A percentile compares a stretch with the other conserved stretches of the same genome.
These are phyloP conservation scores for Gaultheria prostrata DNA, from an alignment of 148 eudicot genomes.

Conservation along the genomic window DNA sequence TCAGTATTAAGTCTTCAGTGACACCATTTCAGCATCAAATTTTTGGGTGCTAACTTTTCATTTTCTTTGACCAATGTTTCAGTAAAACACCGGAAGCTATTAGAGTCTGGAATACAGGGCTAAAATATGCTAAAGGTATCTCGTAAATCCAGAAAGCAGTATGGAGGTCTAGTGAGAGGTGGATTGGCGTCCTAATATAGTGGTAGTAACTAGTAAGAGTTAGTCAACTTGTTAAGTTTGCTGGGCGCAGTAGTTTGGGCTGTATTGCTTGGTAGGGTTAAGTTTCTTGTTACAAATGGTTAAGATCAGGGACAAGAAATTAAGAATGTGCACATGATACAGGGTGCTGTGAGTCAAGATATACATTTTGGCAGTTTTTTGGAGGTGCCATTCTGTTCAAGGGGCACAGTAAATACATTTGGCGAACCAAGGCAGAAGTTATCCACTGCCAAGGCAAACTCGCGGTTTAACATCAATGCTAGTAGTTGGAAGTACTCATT, in stretches of 20 bases:
- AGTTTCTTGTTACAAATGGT: not conserved
- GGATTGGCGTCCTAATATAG: not conserved
- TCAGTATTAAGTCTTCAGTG: not conserved
- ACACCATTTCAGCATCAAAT: not conserved
- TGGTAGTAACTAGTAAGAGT: not conserved
- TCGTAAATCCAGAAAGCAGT: not conserved
- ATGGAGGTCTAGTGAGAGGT: not conserved
- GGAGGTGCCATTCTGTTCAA: conserved; percentile 23
- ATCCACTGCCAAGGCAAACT: conserved; percentile 6
- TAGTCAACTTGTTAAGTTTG: not conserved
- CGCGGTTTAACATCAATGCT: conserved; percentile 11
- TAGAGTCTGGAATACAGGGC: not conserved
- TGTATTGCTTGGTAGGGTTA: not conserved
- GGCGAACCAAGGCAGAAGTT: conserved; percentile 14
- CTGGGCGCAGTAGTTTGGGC: not conserved
- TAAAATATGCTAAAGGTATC: not conserved
- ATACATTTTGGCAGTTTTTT: conserved; percentile 21
- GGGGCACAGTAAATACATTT: conserved; percentile 15
- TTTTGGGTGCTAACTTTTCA: not conserved
- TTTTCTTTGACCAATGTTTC: not conserved
- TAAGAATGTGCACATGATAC: not conserved
- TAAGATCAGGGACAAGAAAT: not conserved
- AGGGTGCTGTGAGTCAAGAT: conserved; percentile 30
- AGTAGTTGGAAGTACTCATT: conserved; percentile 9
- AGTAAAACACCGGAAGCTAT: not conserved